phyloP scores from a whole-genome alignment of 2,329 filamentous ascomycete genomes.

The Tolypocladium pustulatum region DNA sequence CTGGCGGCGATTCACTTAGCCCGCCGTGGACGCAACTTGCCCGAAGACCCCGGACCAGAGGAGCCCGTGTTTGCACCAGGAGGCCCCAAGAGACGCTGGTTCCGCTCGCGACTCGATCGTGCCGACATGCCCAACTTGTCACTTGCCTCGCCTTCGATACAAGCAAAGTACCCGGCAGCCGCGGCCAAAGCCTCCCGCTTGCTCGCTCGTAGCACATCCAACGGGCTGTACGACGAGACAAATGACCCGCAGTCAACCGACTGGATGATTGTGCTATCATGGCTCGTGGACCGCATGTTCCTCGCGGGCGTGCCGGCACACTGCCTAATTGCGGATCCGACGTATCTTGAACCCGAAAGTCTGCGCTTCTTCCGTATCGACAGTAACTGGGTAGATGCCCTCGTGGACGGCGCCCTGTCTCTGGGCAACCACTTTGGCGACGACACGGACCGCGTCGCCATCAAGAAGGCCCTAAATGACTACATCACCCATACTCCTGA shows the following conservation, averaged over 20 bases:
- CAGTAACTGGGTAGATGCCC: constrained; percentile 26
- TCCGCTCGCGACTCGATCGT: not conserved
- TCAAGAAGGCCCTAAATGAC: constrained; percentile 18
- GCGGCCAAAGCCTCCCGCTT: not conserved
- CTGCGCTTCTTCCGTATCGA: constrained; percentile 36
- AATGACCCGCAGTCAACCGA: constrained; percentile 22
- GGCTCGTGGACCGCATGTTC: constrained; percentile 25
- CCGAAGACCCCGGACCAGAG: not conserved
- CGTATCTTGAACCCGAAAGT: constrained; percentile 22
- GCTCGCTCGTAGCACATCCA: not conserved
- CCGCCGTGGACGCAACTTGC: not conserved
- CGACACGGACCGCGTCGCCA: constrained; percentile 16
- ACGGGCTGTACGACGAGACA: constrained; percentile 8
- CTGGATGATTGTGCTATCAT: constrained; percentile 24
- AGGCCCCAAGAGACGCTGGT: constrained; percentile 1
- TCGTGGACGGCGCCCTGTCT: constrained; percentile 32
- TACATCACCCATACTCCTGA: constrained; percentile 13
- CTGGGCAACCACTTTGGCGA: constrained; percentile 25
- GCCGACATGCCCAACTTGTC: not conserved
- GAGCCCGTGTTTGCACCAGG: not conserved
- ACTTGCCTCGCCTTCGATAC: not conserved
- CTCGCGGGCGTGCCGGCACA: constrained; percentile 27
- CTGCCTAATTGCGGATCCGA: constrained; percentile 27
- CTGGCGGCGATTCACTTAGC: not conserved
- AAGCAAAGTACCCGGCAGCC: not conserved